These are phyloP conservation scores for Fusarium kyushuense DNA, from an alignment of 2,329 filamentous ascomycete species.

Conservation along the genomic window DNA sequence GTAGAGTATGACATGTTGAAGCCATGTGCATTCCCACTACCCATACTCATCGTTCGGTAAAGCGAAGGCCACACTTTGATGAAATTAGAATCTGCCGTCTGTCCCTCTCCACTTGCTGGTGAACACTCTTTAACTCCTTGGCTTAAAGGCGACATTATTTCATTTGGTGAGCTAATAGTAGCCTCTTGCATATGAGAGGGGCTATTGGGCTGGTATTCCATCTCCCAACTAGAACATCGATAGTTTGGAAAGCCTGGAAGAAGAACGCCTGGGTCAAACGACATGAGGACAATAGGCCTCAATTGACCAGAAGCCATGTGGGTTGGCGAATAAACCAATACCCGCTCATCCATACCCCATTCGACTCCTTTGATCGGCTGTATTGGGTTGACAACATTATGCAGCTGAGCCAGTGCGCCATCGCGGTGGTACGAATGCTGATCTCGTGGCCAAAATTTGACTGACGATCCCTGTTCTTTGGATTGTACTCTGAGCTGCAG, in stretches of 20 bases:
- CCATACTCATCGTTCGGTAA: conserved; percentile 36
- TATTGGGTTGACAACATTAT: conserved; percentile 53
- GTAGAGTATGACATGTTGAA: conserved; percentile 33
- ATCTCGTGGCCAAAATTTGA: conserved; percentile 45
- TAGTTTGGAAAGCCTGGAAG: conserved; percentile 39
- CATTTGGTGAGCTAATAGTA: neutral
- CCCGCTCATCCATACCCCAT: conserved; percentile 61
- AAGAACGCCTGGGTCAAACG: conserved; percentile 49
- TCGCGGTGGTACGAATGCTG: conserved; percentile 1
- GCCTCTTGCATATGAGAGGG: neutral
- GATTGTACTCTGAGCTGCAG: conserved; percentile 58
- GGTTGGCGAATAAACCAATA: conserved; percentile 58
- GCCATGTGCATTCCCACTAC: conserved; percentile 34
- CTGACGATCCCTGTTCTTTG: conserved; percentile 16
- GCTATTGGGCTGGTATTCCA: neutral
- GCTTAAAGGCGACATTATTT: neutral
- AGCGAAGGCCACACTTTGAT: conserved; percentile 20
- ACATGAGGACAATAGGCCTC: conserved; percentile 46
- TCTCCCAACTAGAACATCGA: neutral
- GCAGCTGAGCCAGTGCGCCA: conserved; percentile 42
- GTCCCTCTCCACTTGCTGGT: neutral
- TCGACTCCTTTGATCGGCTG: conserved; percentile 52
- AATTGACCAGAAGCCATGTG: conserved; percentile 19
- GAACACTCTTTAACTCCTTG: conserved; percentile 1
- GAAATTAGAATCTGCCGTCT: conserved; percentile 1